phyloP scores from a whole-genome alignment of 2,329 filamentous ascomycete genomes.

The Parafenestella ontariensis region DNA sequence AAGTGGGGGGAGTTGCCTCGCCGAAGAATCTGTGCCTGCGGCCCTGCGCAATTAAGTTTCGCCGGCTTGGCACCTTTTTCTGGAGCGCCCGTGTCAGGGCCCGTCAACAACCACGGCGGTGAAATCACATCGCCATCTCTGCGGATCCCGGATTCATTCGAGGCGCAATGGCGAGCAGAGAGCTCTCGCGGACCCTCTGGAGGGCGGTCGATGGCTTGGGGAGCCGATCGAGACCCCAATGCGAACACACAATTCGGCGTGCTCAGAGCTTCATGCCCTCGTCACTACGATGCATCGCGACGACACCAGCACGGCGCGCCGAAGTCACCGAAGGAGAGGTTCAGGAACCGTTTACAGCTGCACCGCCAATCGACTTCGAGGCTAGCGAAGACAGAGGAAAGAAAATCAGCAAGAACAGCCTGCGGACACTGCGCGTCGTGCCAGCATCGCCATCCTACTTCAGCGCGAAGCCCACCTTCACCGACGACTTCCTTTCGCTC shows the following conservation, averaged over 20 bases:
- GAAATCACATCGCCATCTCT: conserved; percentile 9
- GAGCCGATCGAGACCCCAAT: conserved; percentile 27
- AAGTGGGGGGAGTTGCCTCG: conserved; percentile 27
- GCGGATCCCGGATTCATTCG: conserved; percentile 8
- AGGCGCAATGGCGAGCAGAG: conserved; percentile 40
- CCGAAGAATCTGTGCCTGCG: conserved; percentile 31
- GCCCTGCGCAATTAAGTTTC: conserved; percentile 35
- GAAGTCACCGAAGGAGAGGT: conserved; percentile 29
- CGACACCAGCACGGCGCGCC: conserved; percentile 32
- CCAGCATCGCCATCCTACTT: conserved; percentile 95
- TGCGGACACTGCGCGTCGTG: conserved; percentile 68
- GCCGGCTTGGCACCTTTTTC: conserved; percentile 24
- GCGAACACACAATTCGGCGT: conserved; percentile 27
- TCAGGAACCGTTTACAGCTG: conserved; percentile 48
- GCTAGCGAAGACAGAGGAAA: conserved; percentile 13
- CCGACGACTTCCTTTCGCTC: conserved; percentile 79
- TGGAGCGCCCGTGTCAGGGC: conserved; percentile 13
- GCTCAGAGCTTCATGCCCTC: conserved; percentile 25
- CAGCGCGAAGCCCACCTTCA: conserved; percentile 83
- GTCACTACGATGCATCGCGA: conserved; percentile 43
- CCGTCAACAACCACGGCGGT: conserved; percentile 12
- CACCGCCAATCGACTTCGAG: conserved; percentile 54
- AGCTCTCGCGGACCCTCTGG: conserved; percentile 38
- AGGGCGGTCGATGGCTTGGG: conserved; percentile 35
- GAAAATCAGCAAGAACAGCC: conserved; percentile 19